These are phyloP conservation scores for Detonula confervacea DNA, from an alignment of 352 stramenopile species.

Conservation along the genomic window DNA sequence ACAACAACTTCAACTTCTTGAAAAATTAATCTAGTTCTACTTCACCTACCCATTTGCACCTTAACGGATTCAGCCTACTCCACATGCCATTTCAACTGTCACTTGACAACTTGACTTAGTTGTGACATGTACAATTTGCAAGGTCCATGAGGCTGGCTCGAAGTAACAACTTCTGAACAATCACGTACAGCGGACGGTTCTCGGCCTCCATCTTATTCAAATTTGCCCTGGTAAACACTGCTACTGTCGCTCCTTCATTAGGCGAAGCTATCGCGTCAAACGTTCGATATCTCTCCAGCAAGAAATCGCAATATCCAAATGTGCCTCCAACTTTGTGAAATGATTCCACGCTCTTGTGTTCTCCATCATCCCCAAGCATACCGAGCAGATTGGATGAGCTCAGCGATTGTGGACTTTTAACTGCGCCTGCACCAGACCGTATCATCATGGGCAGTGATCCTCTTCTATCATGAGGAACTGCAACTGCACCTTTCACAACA, in stretches of 20 bases:
- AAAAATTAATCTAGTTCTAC: no score
- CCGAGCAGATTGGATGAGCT: conserved; percentile 38
- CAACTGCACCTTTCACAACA: conserved; percentile 67
- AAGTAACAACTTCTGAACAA: conserved; percentile 71
- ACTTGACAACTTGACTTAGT: conserved; percentile 9
- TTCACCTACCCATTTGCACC: no score
- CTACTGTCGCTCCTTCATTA: conserved; percentile 52
- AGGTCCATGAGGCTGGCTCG: conserved; percentile 70
- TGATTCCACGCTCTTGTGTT: conserved; percentile 18
- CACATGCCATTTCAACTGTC: neutral
- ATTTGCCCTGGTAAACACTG: conserved; percentile 60
- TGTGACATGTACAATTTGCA: conserved; percentile 55
- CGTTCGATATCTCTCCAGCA: conserved; percentile 37
- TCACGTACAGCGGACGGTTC: conserved; percentile 50
- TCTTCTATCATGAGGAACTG: conserved; percentile 37
- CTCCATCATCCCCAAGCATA: conserved; percentile 11
- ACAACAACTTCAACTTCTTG: no score
- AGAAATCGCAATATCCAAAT: conserved; percentile 48
- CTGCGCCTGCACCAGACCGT: conserved; percentile 12
- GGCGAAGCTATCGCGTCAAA: conserved; percentile 41
- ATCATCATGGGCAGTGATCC: conserved; percentile 7
- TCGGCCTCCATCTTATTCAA: conserved; percentile 61
- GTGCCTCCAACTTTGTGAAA: conserved; percentile 47
- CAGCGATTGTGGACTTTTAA: conserved; percentile 16
- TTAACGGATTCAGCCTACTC: neutral